Evolutionary conservation across 164 flowering plant genomes (phyloP).

Genomic region (Pachysandra terminalis): DNA sequence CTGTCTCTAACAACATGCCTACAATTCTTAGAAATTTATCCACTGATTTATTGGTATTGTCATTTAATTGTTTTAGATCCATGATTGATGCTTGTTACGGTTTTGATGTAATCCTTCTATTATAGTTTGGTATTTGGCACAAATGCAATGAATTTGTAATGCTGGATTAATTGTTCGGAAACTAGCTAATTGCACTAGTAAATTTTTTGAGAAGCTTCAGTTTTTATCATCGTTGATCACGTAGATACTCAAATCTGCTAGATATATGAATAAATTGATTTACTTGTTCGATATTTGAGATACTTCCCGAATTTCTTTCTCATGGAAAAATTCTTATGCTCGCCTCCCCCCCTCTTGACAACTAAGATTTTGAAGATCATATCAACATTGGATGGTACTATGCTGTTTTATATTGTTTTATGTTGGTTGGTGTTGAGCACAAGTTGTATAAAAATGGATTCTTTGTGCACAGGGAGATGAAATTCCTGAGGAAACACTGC

Average conservation of each 20-base stretch:
- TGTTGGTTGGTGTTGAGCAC: neutral
- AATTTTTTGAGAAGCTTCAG: neutral
- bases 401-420: neutral
- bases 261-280: neutral
- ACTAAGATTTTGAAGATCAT: neutral
- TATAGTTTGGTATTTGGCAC: no score
- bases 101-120: no score
- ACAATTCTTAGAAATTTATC: no score
- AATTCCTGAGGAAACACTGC: slow-evolving; percentile 58
- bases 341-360: neutral
- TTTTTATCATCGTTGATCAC: no score
- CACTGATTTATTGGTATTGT: no score
- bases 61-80: no score
- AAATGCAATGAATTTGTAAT: no score
- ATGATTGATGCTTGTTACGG: no score
- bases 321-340: neutral
- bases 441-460: neutral
- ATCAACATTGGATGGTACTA: no score
- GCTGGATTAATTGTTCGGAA: no score
- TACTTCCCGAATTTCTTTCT: neutral
- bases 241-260: neutral
- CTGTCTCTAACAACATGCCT: no score
- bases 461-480: slow-evolving; percentile 49
- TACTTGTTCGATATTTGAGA: neutral
- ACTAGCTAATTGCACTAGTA: no score